Evolutionary conservation across 2,329 filamentous ascomycete genomes (phyloP), one percentile per base, ranked within the genome.

Genomic region (Calonectria pteridis): DNA sequence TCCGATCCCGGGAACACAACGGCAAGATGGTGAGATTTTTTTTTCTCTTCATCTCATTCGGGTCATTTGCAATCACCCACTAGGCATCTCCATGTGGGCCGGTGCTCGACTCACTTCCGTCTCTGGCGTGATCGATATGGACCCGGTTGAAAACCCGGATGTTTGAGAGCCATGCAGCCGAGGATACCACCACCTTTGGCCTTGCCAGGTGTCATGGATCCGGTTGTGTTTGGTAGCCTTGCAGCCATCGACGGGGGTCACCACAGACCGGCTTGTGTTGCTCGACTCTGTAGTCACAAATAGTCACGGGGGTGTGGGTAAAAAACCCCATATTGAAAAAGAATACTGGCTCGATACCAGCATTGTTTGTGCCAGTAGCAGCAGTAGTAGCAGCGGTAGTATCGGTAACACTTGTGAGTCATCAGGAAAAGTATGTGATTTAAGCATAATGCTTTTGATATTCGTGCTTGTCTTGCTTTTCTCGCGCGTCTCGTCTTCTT

Each of bases 391-490:
- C 28, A 58, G 29, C 14, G 37, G 31, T 58, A 35, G 26, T 28
- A 64, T 9, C n/a, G 51, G 43, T 51, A 70, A 63, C 23, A 53
- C 37, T 76, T 68, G 72, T 50, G 13, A 46, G 68, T 70, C 72
- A 62, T 51, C 51, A 67, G 59, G 62, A 59, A 64, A 65, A 69
- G 58, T 69, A 55, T 68, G 67, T 76, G 73, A 37, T 74, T 78
- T 69, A 74, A 79, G 79, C 77, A 79, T 77, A 80, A 81, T 80
- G 79, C 79, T 81, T 80, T 81, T 80, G 74, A 81, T 81, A 46
- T 81, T 81, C 76, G 79, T 81, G 78, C 78, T 81, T 81, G 79
- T 80, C 79, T 77, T 80, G 79, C 71, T 80, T 77, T 77, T 74
- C 79, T 81, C 79, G 76, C 72, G 73, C 72, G 73, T 77, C 62